Conservation (phyloP, 768 basidiomycete genomes). For the Rhizopogon rudus region DNA sequence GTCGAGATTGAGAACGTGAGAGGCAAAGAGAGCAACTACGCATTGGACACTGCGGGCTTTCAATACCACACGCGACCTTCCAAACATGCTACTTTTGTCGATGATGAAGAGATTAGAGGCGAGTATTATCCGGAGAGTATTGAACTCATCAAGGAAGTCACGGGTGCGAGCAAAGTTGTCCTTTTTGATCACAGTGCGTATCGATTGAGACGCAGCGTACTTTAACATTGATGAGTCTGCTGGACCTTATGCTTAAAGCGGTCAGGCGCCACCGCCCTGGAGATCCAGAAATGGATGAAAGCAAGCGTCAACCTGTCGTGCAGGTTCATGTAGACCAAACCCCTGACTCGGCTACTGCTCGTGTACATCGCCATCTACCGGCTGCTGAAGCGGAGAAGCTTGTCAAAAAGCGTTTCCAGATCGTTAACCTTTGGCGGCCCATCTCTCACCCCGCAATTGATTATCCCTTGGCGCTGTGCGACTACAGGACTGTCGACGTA, state of each 20-base stretch:
- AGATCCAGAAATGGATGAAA: constrained; percentile 27
- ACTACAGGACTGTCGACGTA: constrained; percentile 40
- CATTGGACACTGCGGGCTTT: constrained; percentile 50
- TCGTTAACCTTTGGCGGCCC: constrained; percentile 60
- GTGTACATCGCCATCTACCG: constrained; percentile 49
- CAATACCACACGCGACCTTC: constrained; percentile 36
- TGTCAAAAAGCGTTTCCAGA: constrained; percentile 46
- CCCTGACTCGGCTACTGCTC: constrained; percentile 33
- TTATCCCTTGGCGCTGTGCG: constrained; percentile 48
- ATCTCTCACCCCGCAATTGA: constrained; percentile 43
- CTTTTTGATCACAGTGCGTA: constrained; percentile 61
- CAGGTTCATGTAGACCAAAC: constrained; percentile 52
- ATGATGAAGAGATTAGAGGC: constrained; percentile 45
- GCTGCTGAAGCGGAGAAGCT: constrained; percentile 38
- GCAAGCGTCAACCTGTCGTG: constrained; percentile 37
- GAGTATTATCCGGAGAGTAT: constrained; percentile 62
- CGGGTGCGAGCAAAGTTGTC: constrained; percentile 57
- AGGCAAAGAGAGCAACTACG: constrained; percentile 39
- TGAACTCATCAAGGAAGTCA: constrained; percentile 52
- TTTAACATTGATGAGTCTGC: background rate
- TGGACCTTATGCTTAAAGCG: constrained; percentile 22
- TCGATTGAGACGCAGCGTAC: background rate
- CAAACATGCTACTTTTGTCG: constrained; percentile 41
- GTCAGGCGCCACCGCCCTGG: constrained; percentile 41
- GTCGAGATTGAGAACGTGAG: constrained; percentile 49